Conservation (phyloP, 306 rosid genomes). For the Coriaria nepalensis region DNA sequence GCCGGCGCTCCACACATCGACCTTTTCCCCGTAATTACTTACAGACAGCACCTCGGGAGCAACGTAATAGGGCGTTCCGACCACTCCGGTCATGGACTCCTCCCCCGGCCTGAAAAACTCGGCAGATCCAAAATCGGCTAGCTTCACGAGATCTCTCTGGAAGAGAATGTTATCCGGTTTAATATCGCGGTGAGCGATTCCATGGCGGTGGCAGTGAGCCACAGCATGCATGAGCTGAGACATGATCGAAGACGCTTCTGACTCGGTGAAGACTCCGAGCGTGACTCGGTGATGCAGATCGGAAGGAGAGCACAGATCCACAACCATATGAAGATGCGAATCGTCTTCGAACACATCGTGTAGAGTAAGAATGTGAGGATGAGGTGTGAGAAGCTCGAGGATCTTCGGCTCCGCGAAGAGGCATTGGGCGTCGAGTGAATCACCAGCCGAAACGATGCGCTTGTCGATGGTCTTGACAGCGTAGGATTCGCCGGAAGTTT, state of each 20-base stretch:
- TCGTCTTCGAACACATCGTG: conserved; percentile 46
- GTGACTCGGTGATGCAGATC: conserved; percentile 30
- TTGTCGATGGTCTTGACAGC: conserved; percentile 58
- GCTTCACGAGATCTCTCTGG: conserved; percentile 17
- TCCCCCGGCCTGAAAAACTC: conserved; percentile 30
- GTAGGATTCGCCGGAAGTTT: conserved; percentile 12
- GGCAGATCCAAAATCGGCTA: conserved; percentile 60
- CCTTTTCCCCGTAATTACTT: conserved; percentile 41
- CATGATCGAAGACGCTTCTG: conserved; percentile 28
- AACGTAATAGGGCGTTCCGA: conserved; percentile 62
- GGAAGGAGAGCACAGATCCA: conserved; percentile 41
- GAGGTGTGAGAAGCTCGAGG: conserved; percentile 30
- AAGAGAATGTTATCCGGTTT: conserved; percentile 61
- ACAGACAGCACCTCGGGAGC: conserved; percentile 62
- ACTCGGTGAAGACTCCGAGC: conserved; percentile 19
- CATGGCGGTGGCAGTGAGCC: conserved; percentile 45
- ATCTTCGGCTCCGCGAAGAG: conserved; percentile 45
- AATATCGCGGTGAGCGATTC: conserved; percentile 60
- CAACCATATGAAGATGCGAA: conserved; percentile 34
- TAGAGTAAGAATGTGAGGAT: conserved; percentile 38
- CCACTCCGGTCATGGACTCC: conserved; percentile 38
- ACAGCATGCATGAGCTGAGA: conserved; percentile 42
- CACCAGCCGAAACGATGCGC: conserved; percentile 21
- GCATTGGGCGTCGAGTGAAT: conserved; percentile 44
- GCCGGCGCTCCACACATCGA: conserved; percentile 74